These are phyloP conservation scores for Boletus tylopilopsis DNA, from an alignment of 768 basidiomycete genomes.

Conservation along the genomic window DNA sequence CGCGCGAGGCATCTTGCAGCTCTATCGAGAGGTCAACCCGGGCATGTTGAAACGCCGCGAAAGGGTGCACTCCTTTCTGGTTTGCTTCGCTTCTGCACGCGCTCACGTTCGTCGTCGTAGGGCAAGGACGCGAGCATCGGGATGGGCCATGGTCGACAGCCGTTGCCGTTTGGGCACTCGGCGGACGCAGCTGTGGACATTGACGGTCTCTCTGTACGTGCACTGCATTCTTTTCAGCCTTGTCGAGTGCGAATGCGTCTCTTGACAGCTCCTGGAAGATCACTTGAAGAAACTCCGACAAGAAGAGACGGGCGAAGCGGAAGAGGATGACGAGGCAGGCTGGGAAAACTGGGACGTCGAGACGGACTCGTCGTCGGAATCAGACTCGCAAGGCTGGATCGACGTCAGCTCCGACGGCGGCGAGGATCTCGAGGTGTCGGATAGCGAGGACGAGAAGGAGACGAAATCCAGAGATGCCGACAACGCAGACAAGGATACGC, in stretches of 20 bases:
- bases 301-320: constrained; percentile 52
- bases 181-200: constrained; percentile 77
- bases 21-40: constrained; percentile 97
- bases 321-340: constrained; percentile 62
- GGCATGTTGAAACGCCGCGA: constrained; percentile 86
- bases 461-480: background rate
- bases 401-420: constrained; percentile 69
- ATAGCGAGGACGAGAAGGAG: constrained; percentile 73
- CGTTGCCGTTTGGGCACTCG: constrained; percentile 80
- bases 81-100: background rate
- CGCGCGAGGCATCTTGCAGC: constrained; percentile 78
- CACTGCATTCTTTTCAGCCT: background rate
- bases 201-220: constrained; percentile 79
- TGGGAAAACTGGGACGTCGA: constrained; percentile 93
- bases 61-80: constrained; percentile 47
- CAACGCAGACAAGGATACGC: constrained; percentile 18
- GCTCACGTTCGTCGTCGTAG: constrained; percentile 35
- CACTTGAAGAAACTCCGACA: constrained; percentile 71
- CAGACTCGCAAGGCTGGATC: constrained; percentile 72
- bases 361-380: constrained; percentile 58
- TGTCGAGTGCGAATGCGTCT: background rate
- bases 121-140: constrained; percentile 91
- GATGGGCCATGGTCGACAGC: constrained; percentile 55
- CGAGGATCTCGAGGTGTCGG: constrained; percentile 71
- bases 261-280: constrained; percentile 74